Base-by-base conservation (phyloP, 495 filamentous ascomycete species). In the Achaetomiella virescens region DNA sequence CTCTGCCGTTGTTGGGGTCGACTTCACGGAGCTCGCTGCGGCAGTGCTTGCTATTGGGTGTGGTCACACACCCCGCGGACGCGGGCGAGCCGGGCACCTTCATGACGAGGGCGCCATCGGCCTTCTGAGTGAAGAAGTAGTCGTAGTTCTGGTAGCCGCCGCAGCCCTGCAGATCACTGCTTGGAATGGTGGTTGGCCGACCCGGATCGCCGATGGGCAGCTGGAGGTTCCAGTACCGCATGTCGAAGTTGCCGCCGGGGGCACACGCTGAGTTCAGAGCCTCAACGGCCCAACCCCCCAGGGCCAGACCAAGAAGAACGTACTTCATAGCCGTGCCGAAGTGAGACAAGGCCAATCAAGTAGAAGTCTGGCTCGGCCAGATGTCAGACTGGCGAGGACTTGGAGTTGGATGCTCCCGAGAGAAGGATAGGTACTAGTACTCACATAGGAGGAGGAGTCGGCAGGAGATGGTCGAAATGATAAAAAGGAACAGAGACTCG, bases 21-120 rank as follows among this genome's bases (percentile, higher is more conserved):
- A 48, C 41, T 54, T 75, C 72, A 4, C 71, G 65, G 6, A 75
- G 56, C 58, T 75, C 72, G 15, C 71, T 75, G 25, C 72, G 69
- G 63, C 72, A 75, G 54, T 75, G 72, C 49, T 64, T 17, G 61
- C 66, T 70, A 52, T 67, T 62, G 11, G 62, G 43, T 8, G 72
- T 73, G 20, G 66, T 73, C 8, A 69, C 69, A 53, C 72, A 75
- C 43, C 65, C 67, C 35, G 57, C 40, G 2, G 69, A 61, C 20
- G 40, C 54, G 45, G 45, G 45, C n/a, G 27, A 33, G 22, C 66
- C 66, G 1, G 67, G 65, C 17, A 67, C 70, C 54, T 67, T 64
- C 62, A 72, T 67, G 27, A 72, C 63, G n/a, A 75, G 60, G 4
- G 59, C 57, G 24, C 67, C 69, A 38, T 65, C 62, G 38, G 37